Conservation (phyloP, 495 filamentous ascomycete genomes). For the Wilcoxina mikolae region DNA sequence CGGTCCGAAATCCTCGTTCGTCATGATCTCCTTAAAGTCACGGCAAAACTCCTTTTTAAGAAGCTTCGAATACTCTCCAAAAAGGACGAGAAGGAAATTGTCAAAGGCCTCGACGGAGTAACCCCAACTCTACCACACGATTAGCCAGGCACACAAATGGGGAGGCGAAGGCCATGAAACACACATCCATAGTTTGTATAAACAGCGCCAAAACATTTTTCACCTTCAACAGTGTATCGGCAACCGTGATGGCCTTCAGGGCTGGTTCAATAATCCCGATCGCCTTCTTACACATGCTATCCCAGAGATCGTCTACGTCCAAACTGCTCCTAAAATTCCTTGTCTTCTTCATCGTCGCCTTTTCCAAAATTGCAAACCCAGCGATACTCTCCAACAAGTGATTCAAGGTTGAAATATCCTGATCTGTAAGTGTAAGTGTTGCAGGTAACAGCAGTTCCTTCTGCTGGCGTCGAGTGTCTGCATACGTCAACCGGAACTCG, state of each 20-base stretch:
- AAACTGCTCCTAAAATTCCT: conserved; percentile 65
- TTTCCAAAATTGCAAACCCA: conserved; percentile 93
- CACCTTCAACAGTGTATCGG: conserved; percentile 73
- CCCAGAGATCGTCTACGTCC: conserved; percentile 96
- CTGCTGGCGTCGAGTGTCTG: conserved; percentile 71
- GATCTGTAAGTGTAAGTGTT: conserved; percentile 44
- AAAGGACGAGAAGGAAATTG: conserved; percentile 66
- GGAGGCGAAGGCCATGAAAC: conserved; percentile 23
- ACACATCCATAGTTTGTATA: conserved; percentile 89
- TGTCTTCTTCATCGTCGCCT: conserved; percentile 74
- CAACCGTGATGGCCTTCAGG: conserved; percentile 60
- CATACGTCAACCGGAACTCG: conserved; percentile 79
- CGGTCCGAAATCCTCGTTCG: conserved; percentile 97
- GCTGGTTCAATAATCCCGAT: conserved; percentile 66
- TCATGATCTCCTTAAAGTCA: conserved; percentile 92
- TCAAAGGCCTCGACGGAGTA: conserved; percentile 74
- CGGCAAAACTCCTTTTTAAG: conserved; percentile 79
- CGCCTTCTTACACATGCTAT: conserved; percentile 85
- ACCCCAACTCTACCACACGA: conserved; percentile 54
- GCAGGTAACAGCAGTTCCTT: conserved; percentile 75
- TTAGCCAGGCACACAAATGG: conserved; percentile 23
- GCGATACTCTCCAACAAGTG: conserved; percentile 83
- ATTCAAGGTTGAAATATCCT: conserved; percentile 59
- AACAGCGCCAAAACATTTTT: conserved; percentile 86
- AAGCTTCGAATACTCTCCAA: conserved; percentile 85